Base-by-base conservation (phyloP, 1,284 basidiomycete species). In the Ceratobasidium sp. region DNA sequence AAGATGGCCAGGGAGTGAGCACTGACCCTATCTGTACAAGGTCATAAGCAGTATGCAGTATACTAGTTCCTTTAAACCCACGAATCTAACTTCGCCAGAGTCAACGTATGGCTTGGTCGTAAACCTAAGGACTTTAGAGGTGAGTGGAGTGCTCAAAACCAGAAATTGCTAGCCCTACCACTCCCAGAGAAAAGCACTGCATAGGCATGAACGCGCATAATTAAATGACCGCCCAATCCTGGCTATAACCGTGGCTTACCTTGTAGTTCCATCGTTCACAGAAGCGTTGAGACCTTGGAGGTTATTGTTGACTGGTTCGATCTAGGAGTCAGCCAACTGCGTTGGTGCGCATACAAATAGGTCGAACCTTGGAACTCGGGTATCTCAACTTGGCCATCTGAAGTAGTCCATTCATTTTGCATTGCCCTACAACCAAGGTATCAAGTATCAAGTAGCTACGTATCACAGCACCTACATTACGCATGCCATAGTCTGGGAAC, bases 1-100 rank as follows among this genome's bases (percentile, higher is more conserved):
- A 99, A 1, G 93, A 96, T 18, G 96, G 94, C 97, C 97, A 99
- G 0, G 97, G 97, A 0, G 96, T 98, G 46, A 90, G 91, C 0
- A 95, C 91, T 4, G 88, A 89, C 18, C 93, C 94, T 76, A 97
- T 94, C 90, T 96, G 80, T 46, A 62, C 9, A 35, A 1, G 50
- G 16, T 23, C 81, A 80, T 4, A 79, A 82, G 78, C 14, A 11
- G 13, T 13, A n/a, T 38, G 30, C 7, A 23, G 30, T 3, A n/a
- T n/a, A n/a, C n/a, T n/a, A n/a, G n/a, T n/a, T n/a, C n/a, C n/a
- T 1, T 18, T 7, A 23, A 13, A 86, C 90, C 76, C 78, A 93
- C 91, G 79, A 96, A 95, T 54, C 91, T 88, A 58, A 91, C 93
- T 80, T 95, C 89, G 35, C 93, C 93, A 16, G 86, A 85, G 80